Evolutionary conservation across 805 yeast genomes (phyloP), one percentile per base, ranked within the genome.

Genomic region (Tetrapisispora iriomotensis): DNA sequence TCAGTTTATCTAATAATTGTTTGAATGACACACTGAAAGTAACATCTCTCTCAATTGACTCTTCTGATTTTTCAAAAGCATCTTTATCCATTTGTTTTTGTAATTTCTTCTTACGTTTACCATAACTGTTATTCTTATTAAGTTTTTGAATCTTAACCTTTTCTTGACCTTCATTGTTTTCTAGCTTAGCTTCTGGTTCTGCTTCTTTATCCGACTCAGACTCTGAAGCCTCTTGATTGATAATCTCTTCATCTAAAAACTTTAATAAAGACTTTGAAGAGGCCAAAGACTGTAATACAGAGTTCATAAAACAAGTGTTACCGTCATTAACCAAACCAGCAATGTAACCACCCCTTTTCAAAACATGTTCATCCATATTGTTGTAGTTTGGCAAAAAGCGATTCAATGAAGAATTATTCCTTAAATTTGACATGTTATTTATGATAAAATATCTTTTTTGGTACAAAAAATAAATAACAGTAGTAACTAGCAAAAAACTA

Each of bases 231-330:
- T 22, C n/a, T 8, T 44, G 47, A 24, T 24, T 38, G 5, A 36
- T 34, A 18, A 68, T 57, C 36, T 63, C 69, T 8, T 65, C 61
- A 29, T 75, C 72, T 34, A 83, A 65, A 50, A 80, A 83, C 17
- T 66, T 65, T 15, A 68, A 48, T 27, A 86, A 63, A 26, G 77
- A 73, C 20, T 71, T 68, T 0, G 92, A 79, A 0, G 90, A 79
- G 0, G 95, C 87, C 41, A 87, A 62, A 14, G 83, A 73, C 58
- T 88, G 96, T 21, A 88, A 60, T 1, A 88, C 96, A 19, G 87
- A 77, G 62, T 88, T 88, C 94, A 87, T 86, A 52, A 88, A 88
- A 60, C 96, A 88, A 0, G 96, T 86, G 56, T 88, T 88, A 12
- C 96, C 96, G 47, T 85, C 95, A 56, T 88, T 88, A 42, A 74